Base-by-base conservation (phyloP, 208 protist genomes). In the Acanthamoeba healyi region DNA sequence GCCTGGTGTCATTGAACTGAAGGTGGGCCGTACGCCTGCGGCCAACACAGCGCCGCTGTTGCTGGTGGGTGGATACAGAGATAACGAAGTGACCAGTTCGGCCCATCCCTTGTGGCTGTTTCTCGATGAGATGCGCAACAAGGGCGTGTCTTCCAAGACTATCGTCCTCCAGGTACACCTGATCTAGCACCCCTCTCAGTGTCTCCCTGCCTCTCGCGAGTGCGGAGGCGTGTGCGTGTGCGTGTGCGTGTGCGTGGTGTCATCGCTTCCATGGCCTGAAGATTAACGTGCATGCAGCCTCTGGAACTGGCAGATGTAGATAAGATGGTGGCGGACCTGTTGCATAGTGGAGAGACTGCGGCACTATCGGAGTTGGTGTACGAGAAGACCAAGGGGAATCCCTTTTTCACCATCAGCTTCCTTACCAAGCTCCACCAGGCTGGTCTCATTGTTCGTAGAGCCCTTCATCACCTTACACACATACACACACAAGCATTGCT, bases 401-500 rank as follows among this genome's bases (percentile, higher is more conserved):
- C 81, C 7, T 88, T 88, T 42, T 88, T 88, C 54, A 88, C 81
- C 44, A 88, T 88, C 36, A 88, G 81, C 36, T 88, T 88, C 54
- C 81, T 88, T 10, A 88, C 81, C 22, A 88, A 88, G 54, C 81
- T 88, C 29, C n/a, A 88, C 54, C 81, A 88, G n/a, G 32, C 81
- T 14, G 36, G n/a, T 17, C 29, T 88, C 29, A 88, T 88, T n/a
- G 81, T 88, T 44, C 40, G 74, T 26, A 10, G 12, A 7, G 14
- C 10, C 49, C 81, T 29, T 10, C n/a, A 19, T 54, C n/a, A n/a
- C n/a, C n/a, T n/a, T n/a, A n/a, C n/a, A n/a, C n/a, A n/a, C n/a
- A n/a, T n/a, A n/a, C n/a, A n/a, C n/a, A n/a, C n/a, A n/a, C n/a
- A n/a, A n/a, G n/a, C n/a, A n/a, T n/a, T n/a, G n/a, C n/a, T n/a